These are phyloP conservation scores for Ceratobasidium sp. DNA, from an alignment of 1,284 basidiomycete genomes.

Conservation along the genomic window DNA sequence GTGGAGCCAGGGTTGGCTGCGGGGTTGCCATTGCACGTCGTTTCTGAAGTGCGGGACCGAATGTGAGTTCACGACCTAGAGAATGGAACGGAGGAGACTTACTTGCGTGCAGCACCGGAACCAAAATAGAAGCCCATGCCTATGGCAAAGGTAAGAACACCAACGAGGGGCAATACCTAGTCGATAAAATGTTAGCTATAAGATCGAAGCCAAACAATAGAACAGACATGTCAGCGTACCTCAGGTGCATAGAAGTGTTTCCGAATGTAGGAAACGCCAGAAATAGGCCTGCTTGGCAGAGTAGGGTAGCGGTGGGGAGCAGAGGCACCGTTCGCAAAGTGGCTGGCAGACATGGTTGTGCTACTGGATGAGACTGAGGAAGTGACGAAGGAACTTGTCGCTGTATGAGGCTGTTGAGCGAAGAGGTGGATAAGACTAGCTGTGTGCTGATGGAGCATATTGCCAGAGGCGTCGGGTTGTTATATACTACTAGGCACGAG, in stretches of 20 bases:
- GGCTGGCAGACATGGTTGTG: slow-evolving; percentile 32
- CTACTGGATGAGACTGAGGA: not conserved
- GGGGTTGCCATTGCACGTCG: slow-evolving; percentile 40
- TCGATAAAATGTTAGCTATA: not conserved
- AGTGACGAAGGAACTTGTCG: not conserved
- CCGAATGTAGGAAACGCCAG: slow-evolving; percentile 24
- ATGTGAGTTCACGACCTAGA: not conserved
- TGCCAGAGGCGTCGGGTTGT: not conserved
- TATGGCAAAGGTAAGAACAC: slow-evolving; percentile 13
- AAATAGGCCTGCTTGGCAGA: slow-evolving; percentile 20
- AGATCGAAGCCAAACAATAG: not conserved
- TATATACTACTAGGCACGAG: slow-evolving; percentile 10
- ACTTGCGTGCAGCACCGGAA: slow-evolving; percentile 16
- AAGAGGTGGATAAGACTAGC: slow-evolving; percentile 23
- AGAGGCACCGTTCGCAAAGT: not conserved
- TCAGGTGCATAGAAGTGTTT: slow-evolving; percentile 39
- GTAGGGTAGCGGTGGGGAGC: slow-evolving; percentile 29
- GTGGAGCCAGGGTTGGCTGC: slow-evolving; percentile 33
- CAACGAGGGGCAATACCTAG: slow-evolving; percentile 32
- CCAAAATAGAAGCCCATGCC: slow-evolving; percentile 40
- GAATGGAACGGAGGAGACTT: not conserved
- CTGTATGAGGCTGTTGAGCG: slow-evolving; percentile 2
- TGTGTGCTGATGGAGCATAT: slow-evolving; percentile 32
- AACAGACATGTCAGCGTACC: slow-evolving; percentile 1
- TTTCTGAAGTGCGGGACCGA: not conserved